A percentile compares a stretch with the other conserved stretches of the same genome.
Evolutionary conservation across 2,329 filamentous ascomycete genomes (phyloP).

Genomic region (Mycosphaerella arachidis): DNA sequence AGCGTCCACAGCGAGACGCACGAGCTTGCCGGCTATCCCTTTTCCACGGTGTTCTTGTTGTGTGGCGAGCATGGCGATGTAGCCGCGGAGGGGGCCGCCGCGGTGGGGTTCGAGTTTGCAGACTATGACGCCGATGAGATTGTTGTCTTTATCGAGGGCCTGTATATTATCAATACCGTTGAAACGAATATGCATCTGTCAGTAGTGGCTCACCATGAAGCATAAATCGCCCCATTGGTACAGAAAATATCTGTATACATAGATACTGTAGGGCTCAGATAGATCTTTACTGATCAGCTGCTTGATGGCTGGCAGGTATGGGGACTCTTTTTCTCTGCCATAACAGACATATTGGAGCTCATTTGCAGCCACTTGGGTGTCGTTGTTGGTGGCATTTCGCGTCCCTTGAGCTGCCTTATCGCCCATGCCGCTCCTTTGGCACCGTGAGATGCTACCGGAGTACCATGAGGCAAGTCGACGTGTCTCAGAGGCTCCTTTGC

Average conservation of each 20-base stretch:
- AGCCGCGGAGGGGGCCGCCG: slow-evolving; percentile 80
- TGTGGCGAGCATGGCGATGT: slow-evolving; percentile 98
- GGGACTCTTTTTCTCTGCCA: slow-evolving; percentile 54
- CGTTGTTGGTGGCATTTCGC: neutral
- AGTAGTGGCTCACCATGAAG: slow-evolving; percentile 65
- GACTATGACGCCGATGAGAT: slow-evolving; percentile 84
- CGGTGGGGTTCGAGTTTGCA: slow-evolving; percentile 91
- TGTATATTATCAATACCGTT: slow-evolving; percentile 29
- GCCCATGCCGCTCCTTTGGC: slow-evolving; percentile 1
- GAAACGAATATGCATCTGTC: no score
- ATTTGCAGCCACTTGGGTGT: neutral
- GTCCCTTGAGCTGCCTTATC: slow-evolving; percentile 8
- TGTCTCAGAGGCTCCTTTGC: neutral
- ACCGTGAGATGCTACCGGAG: neutral
- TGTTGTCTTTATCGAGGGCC: slow-evolving; percentile 51
- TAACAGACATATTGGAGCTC: slow-evolving; percentile 54
- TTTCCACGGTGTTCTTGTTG: slow-evolving; percentile 71
- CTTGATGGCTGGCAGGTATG: slow-evolving; percentile 78
- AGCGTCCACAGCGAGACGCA: slow-evolving; percentile 83
- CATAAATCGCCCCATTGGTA: slow-evolving; percentile 98
- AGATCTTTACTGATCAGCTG: slow-evolving; percentile 92
- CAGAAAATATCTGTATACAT: slow-evolving; percentile 96
- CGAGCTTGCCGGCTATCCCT: slow-evolving; percentile 80
- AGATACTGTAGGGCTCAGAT: slow-evolving; percentile 98
- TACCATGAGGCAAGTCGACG: neutral